Percentiles rank a stretch among this genome's conserved stretches.
phyloP scores from a whole-genome alignment of 345 rosid species.

The Noccaea bulbosa region DNA sequence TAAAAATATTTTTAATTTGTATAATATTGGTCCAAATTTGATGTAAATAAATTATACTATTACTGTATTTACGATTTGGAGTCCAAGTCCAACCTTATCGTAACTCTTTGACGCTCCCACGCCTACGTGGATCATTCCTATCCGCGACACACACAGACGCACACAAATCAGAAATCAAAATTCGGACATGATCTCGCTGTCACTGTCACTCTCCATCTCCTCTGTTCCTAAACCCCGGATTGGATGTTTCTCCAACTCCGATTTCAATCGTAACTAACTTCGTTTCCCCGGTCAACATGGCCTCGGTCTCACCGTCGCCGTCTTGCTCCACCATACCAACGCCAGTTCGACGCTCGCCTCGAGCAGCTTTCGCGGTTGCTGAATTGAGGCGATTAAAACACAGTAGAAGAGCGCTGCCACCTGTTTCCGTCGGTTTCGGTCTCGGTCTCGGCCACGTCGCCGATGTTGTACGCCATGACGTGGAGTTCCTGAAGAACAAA shows the following conservation, averaged over 20 bases:
- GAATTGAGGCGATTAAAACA: slow-evolving; percentile 44
- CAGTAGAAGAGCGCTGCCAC: slow-evolving; percentile 30
- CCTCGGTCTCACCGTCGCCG: slow-evolving; percentile 39
- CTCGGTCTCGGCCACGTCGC: slow-evolving; percentile 66
- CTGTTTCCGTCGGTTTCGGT: slow-evolving; percentile 52
- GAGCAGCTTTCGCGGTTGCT: slow-evolving; percentile 34
- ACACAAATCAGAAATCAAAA: neutral
- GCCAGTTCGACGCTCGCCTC: slow-evolving; percentile 29
- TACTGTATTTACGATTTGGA: too few relatives aligned
- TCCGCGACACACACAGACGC: slow-evolving; percentile 31
- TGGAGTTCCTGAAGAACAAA: slow-evolving; percentile 58
- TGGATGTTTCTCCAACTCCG: slow-evolving; percentile 21
- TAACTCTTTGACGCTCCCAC: neutral
- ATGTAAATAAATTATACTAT: too few relatives aligned
- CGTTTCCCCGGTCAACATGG: slow-evolving; percentile 38
- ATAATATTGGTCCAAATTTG: too few relatives aligned
- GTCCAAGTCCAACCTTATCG: slow-evolving; percentile 32
- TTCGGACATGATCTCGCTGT: neutral
- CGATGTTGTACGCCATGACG: slow-evolving; percentile 66
- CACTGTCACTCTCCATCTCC: slow-evolving; percentile 21
- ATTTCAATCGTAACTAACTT: slow-evolving; percentile 7
- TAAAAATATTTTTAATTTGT: too few relatives aligned
- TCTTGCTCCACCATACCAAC: slow-evolving; percentile 36
- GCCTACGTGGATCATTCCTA: slow-evolving; percentile 33
- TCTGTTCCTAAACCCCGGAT: neutral